A percentile compares a stretch with the other conserved stretches of the same genome.
Evolutionary conservation across 768 basidiomycete genomes (phyloP).

Genomic region (Roridomyces roridus): DNA sequence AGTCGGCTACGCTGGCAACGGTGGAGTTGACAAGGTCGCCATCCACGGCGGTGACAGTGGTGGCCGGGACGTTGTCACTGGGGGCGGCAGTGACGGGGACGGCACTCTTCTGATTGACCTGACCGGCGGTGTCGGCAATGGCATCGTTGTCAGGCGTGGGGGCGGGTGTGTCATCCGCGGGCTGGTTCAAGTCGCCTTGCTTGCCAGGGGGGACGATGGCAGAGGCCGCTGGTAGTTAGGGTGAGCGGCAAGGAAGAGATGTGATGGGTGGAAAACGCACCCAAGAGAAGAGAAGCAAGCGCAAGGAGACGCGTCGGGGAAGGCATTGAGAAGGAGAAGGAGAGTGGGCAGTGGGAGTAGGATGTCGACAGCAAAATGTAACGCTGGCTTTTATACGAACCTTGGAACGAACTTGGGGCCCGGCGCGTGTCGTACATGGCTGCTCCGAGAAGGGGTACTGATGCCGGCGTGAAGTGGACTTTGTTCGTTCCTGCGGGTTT

Average conservation of each 20-base stretch:
- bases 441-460: slow-evolving; percentile 3
- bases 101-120: slow-evolving; percentile 24
- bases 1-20: slow-evolving; percentile 14
- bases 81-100: slow-evolving; percentile 14
- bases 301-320: slow-evolving; percentile 17
- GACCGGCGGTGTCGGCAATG: slow-evolving; percentile 14
- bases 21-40: slow-evolving; percentile 39
- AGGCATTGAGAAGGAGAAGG: slow-evolving; percentile 19
- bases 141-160: slow-evolving; percentile 17
- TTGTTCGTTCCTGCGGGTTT: slow-evolving; percentile 23
- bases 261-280: background rate
- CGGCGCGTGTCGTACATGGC: background rate
- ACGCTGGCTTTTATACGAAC: slow-evolving; percentile 2
- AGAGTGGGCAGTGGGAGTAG: background rate
- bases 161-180: slow-evolving; percentile 26
- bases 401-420: background rate
- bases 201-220: slow-evolving; percentile 33
- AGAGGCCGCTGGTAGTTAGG: slow-evolving; percentile 21
- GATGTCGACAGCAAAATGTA: background rate
- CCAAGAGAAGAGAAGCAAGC: slow-evolving; percentile 19
- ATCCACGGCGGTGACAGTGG: slow-evolving; percentile 51
- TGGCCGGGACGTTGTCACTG: slow-evolving; percentile 21
- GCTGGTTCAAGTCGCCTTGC: slow-evolving; percentile 21
- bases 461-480: slow-evolving; percentile 8
- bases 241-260: background rate